A percentile compares a stretch with the other conserved stretches of the same genome.
Evolutionary conservation across 78 protist species (phyloP).

Genomic region (Diacronema lutheri): DNA sequence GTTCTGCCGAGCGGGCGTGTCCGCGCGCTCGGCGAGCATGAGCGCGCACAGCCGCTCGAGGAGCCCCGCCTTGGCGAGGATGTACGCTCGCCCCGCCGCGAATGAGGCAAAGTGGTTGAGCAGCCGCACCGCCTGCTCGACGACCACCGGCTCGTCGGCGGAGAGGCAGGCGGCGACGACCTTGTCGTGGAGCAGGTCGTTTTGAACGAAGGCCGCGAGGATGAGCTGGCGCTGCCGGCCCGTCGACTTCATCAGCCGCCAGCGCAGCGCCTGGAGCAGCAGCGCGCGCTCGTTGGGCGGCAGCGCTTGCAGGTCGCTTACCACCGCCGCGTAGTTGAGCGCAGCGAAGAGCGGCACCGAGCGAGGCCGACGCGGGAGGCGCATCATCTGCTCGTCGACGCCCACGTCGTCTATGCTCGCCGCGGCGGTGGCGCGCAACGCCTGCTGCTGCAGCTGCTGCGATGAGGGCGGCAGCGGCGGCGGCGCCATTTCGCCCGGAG

Average conservation of each 20-base stretch:
- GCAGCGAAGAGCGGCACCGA: neutral
- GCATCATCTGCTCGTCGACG: too few relatives aligned
- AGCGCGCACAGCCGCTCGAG: neutral
- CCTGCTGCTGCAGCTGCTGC: too few relatives aligned
- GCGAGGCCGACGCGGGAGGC: neutral
- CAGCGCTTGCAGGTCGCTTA: neutral
- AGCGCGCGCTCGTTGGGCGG: neutral
- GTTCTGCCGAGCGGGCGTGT: neutral
- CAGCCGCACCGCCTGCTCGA: neutral
- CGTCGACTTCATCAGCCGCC: constrained; percentile 20
- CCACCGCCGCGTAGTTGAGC: neutral
- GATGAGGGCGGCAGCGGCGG: too few relatives aligned
- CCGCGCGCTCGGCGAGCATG: neutral
- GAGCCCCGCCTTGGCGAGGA: neutral
- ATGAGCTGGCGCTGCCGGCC: neutral
- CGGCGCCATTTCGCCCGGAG: too few relatives aligned
- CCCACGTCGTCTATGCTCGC: too few relatives aligned
- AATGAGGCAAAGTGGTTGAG: neutral
- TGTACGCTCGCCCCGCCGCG: constrained; percentile 20
- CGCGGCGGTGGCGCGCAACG: too few relatives aligned
- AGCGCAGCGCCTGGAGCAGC: constrained; percentile 37
- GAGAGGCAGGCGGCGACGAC: neutral
- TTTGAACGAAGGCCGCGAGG: neutral
- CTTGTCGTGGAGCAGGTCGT: neutral
- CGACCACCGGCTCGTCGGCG: neutral